phyloP scores from a whole-genome alignment of 2,329 filamentous ascomycete species.

The Rasamsonia emersonii region DNA sequence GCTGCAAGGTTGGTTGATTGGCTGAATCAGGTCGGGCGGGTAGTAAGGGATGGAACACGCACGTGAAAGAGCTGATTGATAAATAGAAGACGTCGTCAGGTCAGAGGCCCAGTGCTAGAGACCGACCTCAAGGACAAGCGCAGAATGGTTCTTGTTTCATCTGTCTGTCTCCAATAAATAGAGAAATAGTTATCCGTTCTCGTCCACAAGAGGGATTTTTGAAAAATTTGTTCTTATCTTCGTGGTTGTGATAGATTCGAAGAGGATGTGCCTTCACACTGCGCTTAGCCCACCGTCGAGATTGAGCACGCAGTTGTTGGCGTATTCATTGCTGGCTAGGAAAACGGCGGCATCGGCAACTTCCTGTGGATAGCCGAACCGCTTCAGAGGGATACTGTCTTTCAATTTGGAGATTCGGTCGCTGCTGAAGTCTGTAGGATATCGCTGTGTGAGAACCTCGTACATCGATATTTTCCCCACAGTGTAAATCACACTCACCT shows the following conservation, averaged over 20 bases:
- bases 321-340: constrained; percentile 67
- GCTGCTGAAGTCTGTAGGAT: constrained; percentile 33
- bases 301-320: constrained; percentile 79
- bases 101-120: too few species aligned
- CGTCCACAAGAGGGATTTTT: too few species aligned
- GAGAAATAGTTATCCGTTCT: not conserved
- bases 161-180: not conserved
- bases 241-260: too few species aligned
- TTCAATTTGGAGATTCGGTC: constrained; percentile 21
- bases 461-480: not conserved
- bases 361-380: constrained; percentile 61
- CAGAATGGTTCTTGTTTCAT: not conserved
- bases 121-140: too few species aligned
- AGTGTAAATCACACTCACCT: constrained; percentile 47
- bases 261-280: constrained; percentile 34
- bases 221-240: too few species aligned
- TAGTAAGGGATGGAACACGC: too few species aligned
- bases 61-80: too few species aligned
- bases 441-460: not conserved
- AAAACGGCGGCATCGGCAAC: constrained; percentile 77
- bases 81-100: too few species aligned
- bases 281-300: constrained; percentile 78
- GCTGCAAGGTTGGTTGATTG: too few species aligned
- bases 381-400: constrained; percentile 52
- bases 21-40: too few species aligned